Base-by-base conservation (phyloP, 495 filamentous ascomycete genomes). In the Tricharina praecox region DNA sequence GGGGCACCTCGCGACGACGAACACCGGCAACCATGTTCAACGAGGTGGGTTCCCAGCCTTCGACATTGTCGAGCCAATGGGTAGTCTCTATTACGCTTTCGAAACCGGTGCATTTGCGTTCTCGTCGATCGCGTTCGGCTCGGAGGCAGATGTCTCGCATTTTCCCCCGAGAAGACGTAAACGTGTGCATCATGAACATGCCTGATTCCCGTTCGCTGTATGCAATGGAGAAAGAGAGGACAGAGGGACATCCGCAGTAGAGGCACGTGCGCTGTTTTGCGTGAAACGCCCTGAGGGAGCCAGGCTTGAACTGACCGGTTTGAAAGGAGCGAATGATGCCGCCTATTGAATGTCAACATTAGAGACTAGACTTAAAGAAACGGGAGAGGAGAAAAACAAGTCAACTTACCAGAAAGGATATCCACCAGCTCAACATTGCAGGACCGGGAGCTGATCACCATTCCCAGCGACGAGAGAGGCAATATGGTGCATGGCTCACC, bases 131-230 rank as follows among this genome's bases (percentile, higher is more conserved):
- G 10, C 58, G 50, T 48, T 61, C 58, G 33, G 49, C 53, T 9
- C 58, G 47, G 2, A 61, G 46, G 43, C 58, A 61, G 13, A 61
- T 57, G 20, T 57, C 50, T 5, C 53, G 45, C 50, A 60, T 56
- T 10, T 42, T 50, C 11, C 48, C 51, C 8, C 53, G 43, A 9
- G 53, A 49, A n/a, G 72, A 70, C n/a, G 67, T 58, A 51, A 74
- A 77, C 0, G 68, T 72, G 30, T 76, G 72, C 41, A 77, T 61
- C 28, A 76, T 64, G 23, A 72, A 67, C 30, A 73, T 68, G 13
- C 66, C 68, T 0, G 67, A 70, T 30, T 74, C 70, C 2, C 61
- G 52, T 51, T 67, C 66, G 19, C 59, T 62, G 51, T 78, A 78
- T n/a, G 66, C 65, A 18, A 78, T 54, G 0, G 70, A 70, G 32